phyloP scores from a whole-genome alignment of 2,329 filamentous ascomycete genomes.

The Emericellopsis cladophorae region DNA sequence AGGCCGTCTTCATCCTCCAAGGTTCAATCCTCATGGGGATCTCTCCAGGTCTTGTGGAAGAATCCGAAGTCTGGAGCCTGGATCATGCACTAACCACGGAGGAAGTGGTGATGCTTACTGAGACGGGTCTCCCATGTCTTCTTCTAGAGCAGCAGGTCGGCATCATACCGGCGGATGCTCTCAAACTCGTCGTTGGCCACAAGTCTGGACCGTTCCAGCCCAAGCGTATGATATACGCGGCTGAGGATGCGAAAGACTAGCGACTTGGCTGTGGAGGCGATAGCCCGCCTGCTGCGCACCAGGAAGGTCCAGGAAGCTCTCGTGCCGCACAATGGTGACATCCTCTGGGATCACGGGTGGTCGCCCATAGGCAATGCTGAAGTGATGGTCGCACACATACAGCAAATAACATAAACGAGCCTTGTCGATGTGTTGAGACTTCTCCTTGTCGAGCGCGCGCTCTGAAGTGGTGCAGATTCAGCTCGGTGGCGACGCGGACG shows the following conservation, averaged over 20 bases:
- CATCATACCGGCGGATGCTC: constrained; percentile 19
- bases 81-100: too few relatives aligned
- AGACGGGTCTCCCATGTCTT: too few relatives aligned
- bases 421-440: constrained; percentile 28
- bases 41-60: too few relatives aligned
- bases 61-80: too few relatives aligned
- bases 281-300: constrained; percentile 35
- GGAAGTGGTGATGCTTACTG: too few relatives aligned
- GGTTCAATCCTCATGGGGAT: too few relatives aligned
- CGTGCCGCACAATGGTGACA: constrained; percentile 41
- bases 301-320: constrained; percentile 31
- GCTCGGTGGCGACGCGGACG: constrained; percentile 43
- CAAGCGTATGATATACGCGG: constrained; percentile 32
- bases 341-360: constrained; percentile 48
- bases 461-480: constrained; percentile 40
- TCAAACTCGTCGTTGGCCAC: constrained; percentile 25
- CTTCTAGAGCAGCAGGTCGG: constrained; percentile 22
- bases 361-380: constrained; percentile 47
- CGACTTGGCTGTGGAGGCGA: constrained; percentile 46
- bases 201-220: constrained; percentile 20
- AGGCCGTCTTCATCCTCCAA: too few relatives aligned
- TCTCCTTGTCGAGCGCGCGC: constrained; percentile 24
- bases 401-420: constrained; percentile 50
- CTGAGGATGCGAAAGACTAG: constrained; percentile 47
- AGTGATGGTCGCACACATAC: constrained; percentile 55